phyloP scores from a whole-genome alignment of 164 flowering plant genomes.

The Santalum album region DNA sequence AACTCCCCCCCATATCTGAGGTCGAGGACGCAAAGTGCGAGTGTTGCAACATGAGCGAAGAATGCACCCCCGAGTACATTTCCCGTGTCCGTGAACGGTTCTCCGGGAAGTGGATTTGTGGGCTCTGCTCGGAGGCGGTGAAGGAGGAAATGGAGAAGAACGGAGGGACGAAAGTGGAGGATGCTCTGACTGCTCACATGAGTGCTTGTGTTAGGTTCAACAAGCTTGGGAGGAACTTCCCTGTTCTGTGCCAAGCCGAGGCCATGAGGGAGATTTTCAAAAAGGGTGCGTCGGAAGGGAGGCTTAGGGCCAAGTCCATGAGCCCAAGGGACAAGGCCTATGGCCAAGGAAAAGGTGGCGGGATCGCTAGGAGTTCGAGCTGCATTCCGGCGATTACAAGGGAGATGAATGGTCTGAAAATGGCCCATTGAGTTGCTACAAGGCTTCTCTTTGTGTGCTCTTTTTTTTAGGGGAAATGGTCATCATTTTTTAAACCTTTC shows the following conservation, averaged over 20 bases:
- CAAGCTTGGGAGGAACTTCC: conserved; percentile 37
- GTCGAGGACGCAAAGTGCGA: conserved; percentile 1
- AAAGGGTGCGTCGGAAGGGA: conserved; percentile 23
- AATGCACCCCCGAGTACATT: conserved; percentile 2
- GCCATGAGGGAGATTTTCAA: conserved; percentile 47
- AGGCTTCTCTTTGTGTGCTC: neutral
- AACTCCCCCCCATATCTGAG: conserved; percentile 52
- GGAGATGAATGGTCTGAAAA: neutral
- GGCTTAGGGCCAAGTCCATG: conserved; percentile 36
- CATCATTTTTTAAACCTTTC: no score
- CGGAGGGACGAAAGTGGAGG: conserved; percentile 34
- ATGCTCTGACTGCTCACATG: conserved; percentile 34
- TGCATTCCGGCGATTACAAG: neutral
- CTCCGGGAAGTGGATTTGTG: conserved; percentile 1
- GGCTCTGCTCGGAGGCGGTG: conserved; percentile 1
- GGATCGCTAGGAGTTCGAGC: conserved; percentile 67
- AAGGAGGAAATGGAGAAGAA: conserved; percentile 15
- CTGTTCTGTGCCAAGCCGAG: conserved; percentile 37
- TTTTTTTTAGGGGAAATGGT: no score
- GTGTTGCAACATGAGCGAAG: conserved; percentile 3
- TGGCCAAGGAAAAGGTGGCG: conserved; percentile 19
- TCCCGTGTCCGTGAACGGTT: neutral
- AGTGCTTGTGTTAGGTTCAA: conserved; percentile 43
- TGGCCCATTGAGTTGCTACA: neutral
- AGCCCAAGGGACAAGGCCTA: conserved; percentile 25